Percentiles rank a stretch among this genome's conserved stretches.
Conservation (phyloP, 805 yeast genomes). For the Ascoidea tarda region DNA sequence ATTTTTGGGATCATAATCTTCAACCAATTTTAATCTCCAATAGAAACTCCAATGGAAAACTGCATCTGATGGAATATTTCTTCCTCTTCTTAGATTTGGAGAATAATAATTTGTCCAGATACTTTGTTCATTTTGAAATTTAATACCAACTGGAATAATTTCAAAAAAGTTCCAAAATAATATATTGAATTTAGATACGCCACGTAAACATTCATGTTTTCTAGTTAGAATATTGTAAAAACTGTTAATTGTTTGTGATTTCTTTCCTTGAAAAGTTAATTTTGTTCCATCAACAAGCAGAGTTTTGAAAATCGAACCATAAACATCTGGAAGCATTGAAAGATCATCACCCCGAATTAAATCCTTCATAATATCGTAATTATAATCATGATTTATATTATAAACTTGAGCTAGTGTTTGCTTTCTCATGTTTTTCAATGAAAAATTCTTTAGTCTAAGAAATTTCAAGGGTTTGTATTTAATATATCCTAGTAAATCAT, state of each 20-base stretch:
- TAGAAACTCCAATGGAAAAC: conserved; percentile 50
- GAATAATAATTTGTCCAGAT: conserved; percentile 33
- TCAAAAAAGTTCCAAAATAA: conserved; percentile 52
- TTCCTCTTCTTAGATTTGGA: conserved; percentile 42
- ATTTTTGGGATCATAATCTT: conserved; percentile 31
- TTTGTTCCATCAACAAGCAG: no score
- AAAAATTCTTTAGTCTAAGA: no score
- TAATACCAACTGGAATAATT: conserved; percentile 41
- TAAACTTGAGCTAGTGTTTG: neutral
- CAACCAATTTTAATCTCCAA: conserved; percentile 35
- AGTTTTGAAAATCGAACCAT: no score
- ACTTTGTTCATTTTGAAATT: conserved; percentile 30
- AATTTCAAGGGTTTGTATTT: neutral
- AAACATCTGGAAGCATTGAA: no score
- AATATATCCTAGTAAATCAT: conserved; percentile 30
- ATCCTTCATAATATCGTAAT: neutral
- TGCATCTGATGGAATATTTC: conserved; percentile 34
- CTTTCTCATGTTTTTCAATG: neutral
- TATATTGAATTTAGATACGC: neutral
- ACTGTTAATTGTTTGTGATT: no score
- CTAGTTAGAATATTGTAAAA: no score
- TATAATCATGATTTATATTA: neutral
- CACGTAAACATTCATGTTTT: neutral
- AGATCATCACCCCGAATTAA: no score
- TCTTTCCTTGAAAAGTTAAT: no score